Evolutionary conservation across 179 eudicot genomes (phyloP).

Genomic region (Silene coronaria): DNA sequence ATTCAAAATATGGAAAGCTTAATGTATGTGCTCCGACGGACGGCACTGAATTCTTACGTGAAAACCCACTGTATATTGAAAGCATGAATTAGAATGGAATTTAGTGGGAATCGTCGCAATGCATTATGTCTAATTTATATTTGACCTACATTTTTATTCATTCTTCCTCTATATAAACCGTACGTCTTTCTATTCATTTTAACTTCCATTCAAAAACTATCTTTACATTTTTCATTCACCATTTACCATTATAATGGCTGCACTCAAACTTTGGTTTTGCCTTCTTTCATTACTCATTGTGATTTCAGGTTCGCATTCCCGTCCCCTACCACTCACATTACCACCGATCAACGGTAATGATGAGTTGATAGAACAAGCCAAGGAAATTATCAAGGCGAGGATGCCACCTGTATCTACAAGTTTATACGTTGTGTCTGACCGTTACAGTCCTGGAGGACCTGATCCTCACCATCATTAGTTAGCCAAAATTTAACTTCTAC

Average conservation of each 20-base stretch:
- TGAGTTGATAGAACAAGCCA: slow-evolving; percentile 18
- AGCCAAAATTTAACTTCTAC: background rate
- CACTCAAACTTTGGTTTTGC: slow-evolving; percentile 23
- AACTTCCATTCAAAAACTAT: background rate
- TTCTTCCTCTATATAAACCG: slow-evolving; percentile 11
- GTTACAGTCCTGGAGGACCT: slow-evolving; percentile 29
- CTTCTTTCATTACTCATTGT: slow-evolving; percentile 12
- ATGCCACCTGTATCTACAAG: slow-evolving; percentile 14
- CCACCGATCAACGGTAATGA: slow-evolving; percentile 4
- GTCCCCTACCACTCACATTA: slow-evolving; percentile 18
- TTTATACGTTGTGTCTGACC: slow-evolving; percentile 17
- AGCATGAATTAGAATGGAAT: slow-evolving; percentile 4
- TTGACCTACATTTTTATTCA: slow-evolving; percentile 11
- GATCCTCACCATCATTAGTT: slow-evolving; percentile 30
- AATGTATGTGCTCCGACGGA: background rate
- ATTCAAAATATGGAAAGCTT: background rate
- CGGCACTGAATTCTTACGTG: slow-evolving; percentile 7
- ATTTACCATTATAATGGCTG: background rate
- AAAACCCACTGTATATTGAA: slow-evolving; percentile 8
- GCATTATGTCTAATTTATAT: background rate
- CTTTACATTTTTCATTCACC: background rate
- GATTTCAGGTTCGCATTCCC: background rate
- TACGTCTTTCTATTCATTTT: background rate
- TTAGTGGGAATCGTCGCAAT: slow-evolving; percentile 23
- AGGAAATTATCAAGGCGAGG: slow-evolving; percentile 22